Evolutionary conservation across 1,284 basidiomycete species (phyloP).

Genomic region (Cryptococcus maquisensis): DNA sequence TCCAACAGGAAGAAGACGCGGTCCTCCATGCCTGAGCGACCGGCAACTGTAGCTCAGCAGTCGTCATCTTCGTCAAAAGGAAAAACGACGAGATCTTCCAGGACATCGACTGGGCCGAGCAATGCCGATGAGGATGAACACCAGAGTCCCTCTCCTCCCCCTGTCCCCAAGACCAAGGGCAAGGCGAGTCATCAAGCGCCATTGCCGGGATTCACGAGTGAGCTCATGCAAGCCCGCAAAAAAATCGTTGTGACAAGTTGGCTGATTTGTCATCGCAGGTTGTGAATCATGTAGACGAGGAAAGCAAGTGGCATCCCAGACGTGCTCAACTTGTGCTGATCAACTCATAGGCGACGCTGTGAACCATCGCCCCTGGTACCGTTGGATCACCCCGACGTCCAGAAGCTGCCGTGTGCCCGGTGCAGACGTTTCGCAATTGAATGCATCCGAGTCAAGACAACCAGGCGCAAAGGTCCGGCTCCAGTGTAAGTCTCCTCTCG

Average conservation of each 20-base stretch:
- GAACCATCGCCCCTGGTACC: slow-evolving; percentile 43
- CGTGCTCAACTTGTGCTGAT: neutral
- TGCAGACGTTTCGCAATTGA: slow-evolving; percentile 41
- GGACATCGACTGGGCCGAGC: neutral
- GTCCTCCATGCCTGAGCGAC: slow-evolving; percentile 4
- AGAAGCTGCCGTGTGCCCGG: slow-evolving; percentile 41
- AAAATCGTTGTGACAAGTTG: neutral
- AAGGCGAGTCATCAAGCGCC: slow-evolving; percentile 1
- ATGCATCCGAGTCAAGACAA: slow-evolving; percentile 35
- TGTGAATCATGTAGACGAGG: slow-evolving; percentile 21
- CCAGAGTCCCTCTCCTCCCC: neutral
- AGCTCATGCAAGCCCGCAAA: neutral
- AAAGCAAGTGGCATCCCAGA: slow-evolving; percentile 13
- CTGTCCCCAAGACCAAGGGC: neutral
- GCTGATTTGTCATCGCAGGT: slow-evolving; percentile 5
- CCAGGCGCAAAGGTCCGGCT: slow-evolving; percentile 37
- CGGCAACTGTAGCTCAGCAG: neutral
- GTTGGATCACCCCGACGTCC: slow-evolving; percentile 36
- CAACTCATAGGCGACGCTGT: slow-evolving; percentile 31
- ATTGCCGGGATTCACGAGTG: slow-evolving; percentile 12
- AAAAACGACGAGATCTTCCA: slow-evolving; percentile 1
- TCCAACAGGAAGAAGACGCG: neutral
- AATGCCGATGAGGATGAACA: slow-evolving; percentile 8
- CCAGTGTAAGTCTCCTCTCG: slow-evolving; percentile 29
- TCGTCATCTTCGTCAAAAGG: neutral